Base-by-base conservation (phyloP, 345 rosid species). In the Diplotaxis tenuifolia region DNA sequence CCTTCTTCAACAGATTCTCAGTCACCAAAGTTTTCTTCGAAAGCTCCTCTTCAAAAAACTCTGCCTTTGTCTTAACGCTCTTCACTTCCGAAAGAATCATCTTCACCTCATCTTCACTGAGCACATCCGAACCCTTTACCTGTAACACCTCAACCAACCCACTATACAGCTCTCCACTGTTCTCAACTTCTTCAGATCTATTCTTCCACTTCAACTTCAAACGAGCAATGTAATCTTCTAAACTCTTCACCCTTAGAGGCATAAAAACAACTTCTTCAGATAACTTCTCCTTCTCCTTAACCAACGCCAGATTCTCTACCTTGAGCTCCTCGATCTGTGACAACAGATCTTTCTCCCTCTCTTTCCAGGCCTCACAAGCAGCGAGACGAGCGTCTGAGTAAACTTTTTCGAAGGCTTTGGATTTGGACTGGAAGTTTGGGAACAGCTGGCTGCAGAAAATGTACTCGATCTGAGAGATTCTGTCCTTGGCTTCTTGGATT, bases 391-490 rank as follows among this genome's bases (percentile, higher is more conserved):
- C 86, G 53, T 87, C 88, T 1, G 83, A 45, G 62, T 78, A 86
- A 53, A 87, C 75, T 6, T 82, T 85, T 66, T 80, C 87, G 50
- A 87, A 69, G 67, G 75, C 73, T 83, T 77, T 88, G 59, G 84
- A 76, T 56, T 75, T 88, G 6, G 85, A 73, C 72, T 84, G 93
- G 72, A 89, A 82, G 28, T 78, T 83, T 16, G 93, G 95, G 79
- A 81, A 94, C 16, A 94, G 81, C 83, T 94, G 96, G 72, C 84
- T 84, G 79, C 97, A 92, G 77, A 89, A 94, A 10, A 94, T 85
- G 68, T 88, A 88, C 75, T 92, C 99, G 23, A 94, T 90, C 86
- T 92, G 99, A 54, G 97, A 87, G 62, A 94, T 88, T 70, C 87
- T 77, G 49, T 89, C 99, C 72, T 89, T 94, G 2, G 96, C 90